Conservation (phyloP, 169 alveolate species). For the Plasmodium ovale region DNA sequence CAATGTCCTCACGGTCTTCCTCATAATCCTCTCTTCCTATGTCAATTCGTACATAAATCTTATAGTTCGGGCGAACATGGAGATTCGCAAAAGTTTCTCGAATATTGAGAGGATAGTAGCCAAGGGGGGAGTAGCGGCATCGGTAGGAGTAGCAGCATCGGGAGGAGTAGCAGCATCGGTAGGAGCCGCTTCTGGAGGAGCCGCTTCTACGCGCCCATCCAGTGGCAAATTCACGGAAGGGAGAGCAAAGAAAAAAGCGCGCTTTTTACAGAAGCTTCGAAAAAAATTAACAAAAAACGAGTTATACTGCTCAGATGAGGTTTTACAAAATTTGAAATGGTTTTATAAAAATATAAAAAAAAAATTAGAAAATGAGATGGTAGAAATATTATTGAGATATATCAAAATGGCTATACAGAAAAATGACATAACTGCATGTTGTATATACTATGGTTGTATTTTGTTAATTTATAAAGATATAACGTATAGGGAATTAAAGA, state of each 20-base stretch:
- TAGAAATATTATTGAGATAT: conserved; percentile 47
- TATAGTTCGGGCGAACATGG: conserved; percentile 44
- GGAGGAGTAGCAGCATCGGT: background rate
- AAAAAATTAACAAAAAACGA: conserved; percentile 71
- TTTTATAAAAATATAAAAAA: conserved; percentile 62
- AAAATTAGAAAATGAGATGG: conserved; percentile 46
- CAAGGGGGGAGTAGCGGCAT: conserved; percentile 8
- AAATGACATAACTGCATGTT: conserved; percentile 68
- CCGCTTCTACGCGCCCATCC: background rate
- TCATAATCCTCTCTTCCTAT: conserved; percentile 47
- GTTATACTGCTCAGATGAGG: conserved; percentile 71
- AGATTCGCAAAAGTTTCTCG: conserved; percentile 22
- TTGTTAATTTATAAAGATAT: conserved; percentile 61
- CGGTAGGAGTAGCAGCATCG: background rate
- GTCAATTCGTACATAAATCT: conserved; percentile 53
- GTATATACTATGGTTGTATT: conserved; percentile 73
- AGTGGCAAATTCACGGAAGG: background rate
- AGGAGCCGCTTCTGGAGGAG: background rate
- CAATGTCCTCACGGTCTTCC: conserved; percentile 40
- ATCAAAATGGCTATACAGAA: conserved; percentile 30
- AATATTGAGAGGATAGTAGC: conserved; percentile 45
- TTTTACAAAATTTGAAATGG: conserved; percentile 14
- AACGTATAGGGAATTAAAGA: conserved; percentile 45
- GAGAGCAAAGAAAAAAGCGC: background rate
- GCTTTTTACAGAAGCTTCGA: conserved; percentile 21